These are phyloP conservation scores for Lithohypha guttulata DNA, from an alignment of 2,329 filamentous ascomycete species.

Conservation along the genomic window DNA sequence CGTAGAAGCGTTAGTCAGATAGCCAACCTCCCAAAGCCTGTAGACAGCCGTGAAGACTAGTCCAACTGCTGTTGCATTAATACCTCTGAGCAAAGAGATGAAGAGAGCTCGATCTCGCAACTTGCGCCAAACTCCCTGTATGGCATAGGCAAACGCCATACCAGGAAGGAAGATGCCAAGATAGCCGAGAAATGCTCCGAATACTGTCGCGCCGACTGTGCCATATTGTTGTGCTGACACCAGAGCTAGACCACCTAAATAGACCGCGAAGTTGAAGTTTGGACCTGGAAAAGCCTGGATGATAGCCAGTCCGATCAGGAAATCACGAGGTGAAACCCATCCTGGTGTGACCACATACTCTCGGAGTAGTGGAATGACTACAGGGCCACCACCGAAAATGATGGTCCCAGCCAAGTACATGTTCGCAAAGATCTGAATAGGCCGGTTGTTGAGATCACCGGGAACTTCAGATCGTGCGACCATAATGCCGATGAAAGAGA, in stretches of 20 bases:
- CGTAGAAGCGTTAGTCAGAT: constrained; percentile 39
- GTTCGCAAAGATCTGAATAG: constrained; percentile 57
- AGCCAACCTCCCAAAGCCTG: constrained; percentile 52
- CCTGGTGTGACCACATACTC: constrained; percentile 53
- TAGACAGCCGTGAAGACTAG: constrained; percentile 56
- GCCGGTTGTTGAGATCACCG: too few species aligned
- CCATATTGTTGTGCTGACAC: constrained; percentile 21
- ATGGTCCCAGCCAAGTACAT: constrained; percentile 64
- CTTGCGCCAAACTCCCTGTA: constrained; percentile 44
- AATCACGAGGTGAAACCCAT: constrained; percentile 61
- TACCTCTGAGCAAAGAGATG: constrained; percentile 40
- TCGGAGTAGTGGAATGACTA: constrained; percentile 53
- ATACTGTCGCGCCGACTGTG: constrained; percentile 26
- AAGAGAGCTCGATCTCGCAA: constrained; percentile 39
- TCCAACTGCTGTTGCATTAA: constrained; percentile 52
- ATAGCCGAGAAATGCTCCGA: constrained; percentile 43
- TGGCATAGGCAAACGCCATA: constrained; percentile 25
- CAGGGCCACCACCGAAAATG: constrained; percentile 54
- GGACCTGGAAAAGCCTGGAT: constrained; percentile 60
- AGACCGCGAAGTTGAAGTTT: constrained; percentile 44
- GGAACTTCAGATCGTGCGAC: too few species aligned
- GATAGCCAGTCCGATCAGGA: constrained; percentile 61
- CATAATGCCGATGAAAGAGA: constrained; percentile 21
- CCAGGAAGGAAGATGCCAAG: constrained; percentile 34
- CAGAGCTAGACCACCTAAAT: constrained; percentile 43